phyloP scores from a whole-genome alignment of 495 filamentous ascomycete species.

The Rostrohypoxylon terebratum region DNA sequence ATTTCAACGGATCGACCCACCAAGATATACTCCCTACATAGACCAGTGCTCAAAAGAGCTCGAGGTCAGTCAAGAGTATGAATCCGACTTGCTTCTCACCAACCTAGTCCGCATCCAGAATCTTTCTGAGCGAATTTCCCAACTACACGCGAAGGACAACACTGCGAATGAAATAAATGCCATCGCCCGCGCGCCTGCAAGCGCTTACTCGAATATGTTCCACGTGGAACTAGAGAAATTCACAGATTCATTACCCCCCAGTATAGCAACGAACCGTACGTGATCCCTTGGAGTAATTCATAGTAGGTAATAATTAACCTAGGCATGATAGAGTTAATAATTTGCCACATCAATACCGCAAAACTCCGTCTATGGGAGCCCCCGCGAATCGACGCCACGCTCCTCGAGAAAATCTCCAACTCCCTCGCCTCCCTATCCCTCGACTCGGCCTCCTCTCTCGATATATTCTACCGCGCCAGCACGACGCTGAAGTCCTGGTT shows the following conservation, averaged over 20 bases:
- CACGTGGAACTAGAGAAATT: constrained; percentile 50
- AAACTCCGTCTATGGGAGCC: constrained; percentile 49
- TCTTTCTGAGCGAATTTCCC: constrained; percentile 52
- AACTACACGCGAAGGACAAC: constrained; percentile 44
- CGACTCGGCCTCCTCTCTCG: constrained; percentile 46
- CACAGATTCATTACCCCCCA: constrained; percentile 38
- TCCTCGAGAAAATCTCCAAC: constrained; percentile 48
- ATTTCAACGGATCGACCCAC: constrained; percentile 50
- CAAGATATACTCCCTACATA: constrained; percentile 52
- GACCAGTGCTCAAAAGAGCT: constrained; percentile 53
- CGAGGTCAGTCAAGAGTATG: constrained; percentile 47
- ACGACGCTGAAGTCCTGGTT: constrained; percentile 55
- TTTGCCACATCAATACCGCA: constrained; percentile 42
- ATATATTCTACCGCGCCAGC: constrained; percentile 50
- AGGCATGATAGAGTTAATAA: constrained; percentile 35
- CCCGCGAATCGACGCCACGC: constrained; percentile 40
- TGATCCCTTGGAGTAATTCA: neutral
- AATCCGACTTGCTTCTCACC: constrained; percentile 51
- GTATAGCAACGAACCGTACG: constrained; percentile 43
- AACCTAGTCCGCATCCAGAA: constrained; percentile 53
- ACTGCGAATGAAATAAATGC: constrained; percentile 23
- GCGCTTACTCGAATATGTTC: constrained; percentile 47
- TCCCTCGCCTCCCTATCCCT: constrained; percentile 50
- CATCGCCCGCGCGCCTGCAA: constrained; percentile 33
- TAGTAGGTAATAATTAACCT: neutral